Conservation (phyloP, 2,329 filamentous ascomycete genomes). For the Fusarium sp. region DNA sequence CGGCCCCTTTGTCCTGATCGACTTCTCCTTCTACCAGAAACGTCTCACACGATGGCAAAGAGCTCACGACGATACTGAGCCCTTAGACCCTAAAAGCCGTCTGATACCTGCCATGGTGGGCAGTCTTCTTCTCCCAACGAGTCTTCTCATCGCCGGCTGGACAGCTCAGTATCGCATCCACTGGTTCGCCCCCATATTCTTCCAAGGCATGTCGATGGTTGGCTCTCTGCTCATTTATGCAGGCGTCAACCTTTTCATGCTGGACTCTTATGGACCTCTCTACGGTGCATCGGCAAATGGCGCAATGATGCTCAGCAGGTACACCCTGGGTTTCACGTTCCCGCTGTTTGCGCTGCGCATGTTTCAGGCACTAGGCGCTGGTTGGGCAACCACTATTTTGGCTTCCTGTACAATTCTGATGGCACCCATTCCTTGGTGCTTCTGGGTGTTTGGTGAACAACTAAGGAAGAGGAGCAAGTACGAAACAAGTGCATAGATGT, state of each 20-base stretch:
- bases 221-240: constrained; percentile 27
- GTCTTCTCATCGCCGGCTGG: constrained; percentile 24
- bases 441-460: constrained; percentile 12
- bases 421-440: constrained; percentile 34
- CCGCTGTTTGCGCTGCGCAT: constrained; percentile 28
- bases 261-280: constrained; percentile 22
- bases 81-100: constrained; percentile 13
- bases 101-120: constrained; percentile 28
- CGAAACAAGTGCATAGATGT: constrained; percentile 12
- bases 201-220: constrained; percentile 21
- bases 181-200: constrained; percentile 16
- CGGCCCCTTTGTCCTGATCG: constrained; percentile 21
- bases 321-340: constrained; percentile 23
- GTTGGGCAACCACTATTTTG: constrained; percentile 26
- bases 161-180: constrained; percentile 16
- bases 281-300: constrained; percentile 28
- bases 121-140: constrained; percentile 15
- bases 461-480: constrained; percentile 24
- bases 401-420: constrained; percentile 4
- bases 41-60: constrained; percentile 6
- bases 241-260: constrained; percentile 21
- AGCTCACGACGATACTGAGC: neutral
- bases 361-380: constrained; percentile 19
- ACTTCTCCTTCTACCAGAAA: constrained; percentile 29
- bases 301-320: constrained; percentile 30